phyloP scores from a whole-genome alignment of 805 yeast species.

The Grigorovia jiainica region DNA sequence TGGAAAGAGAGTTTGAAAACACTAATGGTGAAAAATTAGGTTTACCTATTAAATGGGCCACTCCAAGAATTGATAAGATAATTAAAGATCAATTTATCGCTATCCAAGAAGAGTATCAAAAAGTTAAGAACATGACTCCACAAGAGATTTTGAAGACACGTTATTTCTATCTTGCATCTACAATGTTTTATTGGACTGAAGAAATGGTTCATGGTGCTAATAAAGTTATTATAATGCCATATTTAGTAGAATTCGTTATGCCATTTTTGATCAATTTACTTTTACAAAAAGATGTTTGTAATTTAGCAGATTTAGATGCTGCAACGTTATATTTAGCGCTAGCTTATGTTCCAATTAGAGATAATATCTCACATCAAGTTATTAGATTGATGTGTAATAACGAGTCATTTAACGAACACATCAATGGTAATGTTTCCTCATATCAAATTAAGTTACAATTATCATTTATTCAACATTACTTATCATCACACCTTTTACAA shows the following conservation, averaged over 20 bases:
- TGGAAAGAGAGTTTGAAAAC: slow-evolving; percentile 5
- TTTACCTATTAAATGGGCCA: slow-evolving; percentile 22
- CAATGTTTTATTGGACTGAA: slow-evolving; percentile 51
- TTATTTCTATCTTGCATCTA: slow-evolving; percentile 59
- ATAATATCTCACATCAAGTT: slow-evolving; percentile 6
- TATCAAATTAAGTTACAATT: slow-evolving; percentile 63
- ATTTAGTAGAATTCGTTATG: slow-evolving; percentile 42
- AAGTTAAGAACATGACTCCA: slow-evolving; percentile 32
- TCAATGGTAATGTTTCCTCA: slow-evolving; percentile 29
- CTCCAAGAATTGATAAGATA: slow-evolving; percentile 27
- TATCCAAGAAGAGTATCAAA: slow-evolving; percentile 34
- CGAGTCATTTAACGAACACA: neutral
- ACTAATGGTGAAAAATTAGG: slow-evolving; percentile 28
- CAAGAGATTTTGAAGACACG: slow-evolving; percentile 51
- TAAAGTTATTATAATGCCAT: slow-evolving; percentile 44
- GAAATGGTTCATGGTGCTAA: slow-evolving; percentile 45
- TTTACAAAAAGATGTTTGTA: slow-evolving; percentile 75
- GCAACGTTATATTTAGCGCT: slow-evolving; percentile 37
- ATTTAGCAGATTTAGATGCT: slow-evolving; percentile 53
- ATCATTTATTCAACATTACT: slow-evolving; percentile 63
- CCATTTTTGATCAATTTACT: slow-evolving; percentile 63
- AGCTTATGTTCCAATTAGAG: slow-evolving; percentile 39
- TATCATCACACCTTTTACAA: slow-evolving; percentile 55
- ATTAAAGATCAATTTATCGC: slow-evolving; percentile 37
- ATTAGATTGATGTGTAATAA: slow-evolving; percentile 2